Base-by-base conservation (phyloP, 306 rosid genomes). In the Luffa acutangula region DNA sequence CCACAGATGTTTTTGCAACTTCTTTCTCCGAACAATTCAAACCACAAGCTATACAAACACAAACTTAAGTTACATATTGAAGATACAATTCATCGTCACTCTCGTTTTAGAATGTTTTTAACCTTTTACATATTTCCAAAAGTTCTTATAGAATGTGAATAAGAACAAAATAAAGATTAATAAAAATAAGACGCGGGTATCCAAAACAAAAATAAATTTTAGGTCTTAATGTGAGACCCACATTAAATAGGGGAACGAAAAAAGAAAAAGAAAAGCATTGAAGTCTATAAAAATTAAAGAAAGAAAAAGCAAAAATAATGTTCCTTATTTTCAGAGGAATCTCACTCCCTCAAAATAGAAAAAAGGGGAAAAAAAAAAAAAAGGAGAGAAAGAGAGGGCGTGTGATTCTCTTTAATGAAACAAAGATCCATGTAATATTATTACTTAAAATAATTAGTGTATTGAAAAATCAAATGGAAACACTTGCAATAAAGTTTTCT, bases 271-370 rank as follows among this genome's bases (percentile, higher is more conserved):
- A 66, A 65, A 65, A 7, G 71, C 20, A 64, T 36, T 64, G 45
- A 64, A 64, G 21, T 12, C 13, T 34, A 34, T 41, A 41, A 39
- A 67, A 66, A 67, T 67, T 2, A 3, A 67, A 67, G 41, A 63
- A n/a, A 66, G 73, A 37, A 66, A 67, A 67, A n/a, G 52, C 34
- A 42, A 67, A 41, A 67, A 69, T 65, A 69, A 67, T 69, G 75
- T 69, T 69, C 53, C 53, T 69, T 42, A 42, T 41, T 69, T 69
- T 42, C 36, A 9, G 53, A 69, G 34, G 75, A 69, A 69, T 69
- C 53, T 69, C 53, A 69, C 18, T 41, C 52, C 17, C 75, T 69
- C 6, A 0, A n/a, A 69, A 69, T 69, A 69, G 51, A 65, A 65
- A 66, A 8, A 17, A 66, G 3, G 13, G 18, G 18, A 17, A 39